Evolutionary conservation across 805 yeast genomes (phyloP), one percentile per base, ranked within the genome.

Genomic region (Martiniozyma abietophila): DNA sequence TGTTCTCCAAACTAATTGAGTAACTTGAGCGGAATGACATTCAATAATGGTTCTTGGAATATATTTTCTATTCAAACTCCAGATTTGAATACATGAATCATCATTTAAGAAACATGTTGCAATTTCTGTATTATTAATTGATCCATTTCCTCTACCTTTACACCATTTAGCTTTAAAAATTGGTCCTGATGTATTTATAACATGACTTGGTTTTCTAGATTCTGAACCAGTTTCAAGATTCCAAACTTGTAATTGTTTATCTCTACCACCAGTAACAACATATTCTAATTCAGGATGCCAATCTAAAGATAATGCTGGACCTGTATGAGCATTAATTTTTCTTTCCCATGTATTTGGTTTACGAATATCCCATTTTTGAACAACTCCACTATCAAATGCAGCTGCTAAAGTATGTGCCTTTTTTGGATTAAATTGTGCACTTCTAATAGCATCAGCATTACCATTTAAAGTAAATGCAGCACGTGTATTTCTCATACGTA

Each of bases 201-300:
- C 76, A 44, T 71, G 70, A 22, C 83, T 89, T 0, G 96, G 95
- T 29, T 54, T 53, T 29, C 66, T 37, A 15, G 59, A 67, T 24
- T 52, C 59, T 1, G 59, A 45, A 8, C 54, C 50, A 0, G 62
- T 43, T 7, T 60, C 53, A 68, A 74, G 60, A 47, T 71, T 79
- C 89, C 94, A 84, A 3, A 81, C 74, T 41, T 81, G 84, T 23
- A 81, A 64, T 45, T 76, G 78, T 34, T 80, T 79, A 56, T 92
- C 98, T 47, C 96, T 67, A 6, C 98, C 98, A 11, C 96, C 96
- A 15, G 95, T 83, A 5, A 79, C 77, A 15, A 92, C 70, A 47
- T 78, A 82, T 42, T 88, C 95, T 24, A 67, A 53, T 25, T 75
- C 77, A 0, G 94, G 94, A 50, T 88, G 95, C 77, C 95, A 86